Evolutionary conservation across 2,329 filamentous ascomycete genomes (phyloP).

Genomic region (Periconia sp.): DNA sequence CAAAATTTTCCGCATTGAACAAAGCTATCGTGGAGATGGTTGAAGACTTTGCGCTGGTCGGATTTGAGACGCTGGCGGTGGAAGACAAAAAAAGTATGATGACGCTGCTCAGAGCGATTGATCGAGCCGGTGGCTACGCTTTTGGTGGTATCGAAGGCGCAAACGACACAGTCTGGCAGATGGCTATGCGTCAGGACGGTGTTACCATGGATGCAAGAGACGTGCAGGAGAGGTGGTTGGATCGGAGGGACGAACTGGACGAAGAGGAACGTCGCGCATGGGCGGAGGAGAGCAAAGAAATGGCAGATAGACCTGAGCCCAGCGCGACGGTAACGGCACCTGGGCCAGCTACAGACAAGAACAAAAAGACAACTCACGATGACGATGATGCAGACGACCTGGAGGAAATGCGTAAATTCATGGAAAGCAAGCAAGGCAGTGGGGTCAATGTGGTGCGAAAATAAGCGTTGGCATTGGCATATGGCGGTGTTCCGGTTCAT

Average conservation of each 20-base stretch:
- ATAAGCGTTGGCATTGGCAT: conserved; percentile 4
- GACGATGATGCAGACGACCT: conserved; percentile 41
- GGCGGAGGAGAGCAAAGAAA: conserved; percentile 69
- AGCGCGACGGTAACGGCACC: conserved; percentile 6
- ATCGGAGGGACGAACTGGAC: conserved; percentile 86
- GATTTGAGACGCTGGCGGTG: conserved; percentile 90
- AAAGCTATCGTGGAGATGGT: conserved; percentile 84
- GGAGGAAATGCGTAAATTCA: conserved; percentile 43
- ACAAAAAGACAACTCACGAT: conserved; percentile 14
- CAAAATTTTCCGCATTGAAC: conserved; percentile 82
- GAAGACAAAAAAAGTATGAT: conserved; percentile 99
- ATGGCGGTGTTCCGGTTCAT: conserved; percentile 7
- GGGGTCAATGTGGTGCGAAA: conserved; percentile 74
- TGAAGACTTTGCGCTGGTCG: conserved; percentile 85
- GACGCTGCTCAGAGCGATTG: conserved; percentile 82
- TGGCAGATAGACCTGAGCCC: conserved; percentile 22
- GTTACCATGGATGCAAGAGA: conserved; percentile 79
- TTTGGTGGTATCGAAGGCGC: conserved; percentile 89
- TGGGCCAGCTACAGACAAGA: conserved; percentile 3
- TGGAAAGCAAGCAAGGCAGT: conserved; percentile 51
- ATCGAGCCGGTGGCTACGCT: conserved; percentile 88
- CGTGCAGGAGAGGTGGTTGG: conserved; percentile 94
- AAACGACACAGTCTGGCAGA: conserved; percentile 96
- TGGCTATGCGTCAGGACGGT: conserved; percentile 77
- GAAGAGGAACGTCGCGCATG: conserved; percentile 72